Evolutionary conservation across 257 asterid species (phyloP).

Genomic region (Petunia secreta): DNA sequence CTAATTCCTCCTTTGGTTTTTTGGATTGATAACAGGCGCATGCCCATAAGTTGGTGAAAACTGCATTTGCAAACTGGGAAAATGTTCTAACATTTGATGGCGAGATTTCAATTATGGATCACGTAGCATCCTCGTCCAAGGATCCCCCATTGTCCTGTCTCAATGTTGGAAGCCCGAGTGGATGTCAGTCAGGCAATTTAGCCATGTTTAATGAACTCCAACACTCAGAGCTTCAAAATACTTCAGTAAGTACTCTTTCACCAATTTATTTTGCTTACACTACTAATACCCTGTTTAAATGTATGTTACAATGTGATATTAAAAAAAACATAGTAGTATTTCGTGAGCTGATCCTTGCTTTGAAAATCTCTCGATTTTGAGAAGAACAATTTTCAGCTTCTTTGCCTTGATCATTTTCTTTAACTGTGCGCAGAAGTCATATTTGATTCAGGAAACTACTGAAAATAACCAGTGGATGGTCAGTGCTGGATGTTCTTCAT

Average conservation of each 20-base stretch:
- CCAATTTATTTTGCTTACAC: not conserved
- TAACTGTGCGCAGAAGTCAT: not conserved
- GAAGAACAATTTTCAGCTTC: not conserved
- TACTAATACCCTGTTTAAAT: not conserved
- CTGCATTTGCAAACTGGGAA: constrained; percentile 23
- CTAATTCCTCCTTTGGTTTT: too few species aligned
- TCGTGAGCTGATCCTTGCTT: not conserved
- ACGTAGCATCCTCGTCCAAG: not conserved
- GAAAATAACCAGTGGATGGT: not conserved
- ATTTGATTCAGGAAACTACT: not conserved
- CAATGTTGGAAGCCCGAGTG: too few species aligned
- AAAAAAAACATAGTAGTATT: too few species aligned
- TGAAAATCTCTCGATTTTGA: not conserved
- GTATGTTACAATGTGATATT: not conserved
- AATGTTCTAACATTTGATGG: not conserved
- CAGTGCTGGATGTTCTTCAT: not conserved
- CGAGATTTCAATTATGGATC: not conserved
- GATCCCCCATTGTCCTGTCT: too few species aligned
- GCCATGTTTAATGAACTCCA: not conserved
- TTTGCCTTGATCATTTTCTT: not conserved
- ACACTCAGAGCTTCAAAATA: not conserved
- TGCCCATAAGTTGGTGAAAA: not conserved
- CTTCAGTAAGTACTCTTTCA: not conserved
- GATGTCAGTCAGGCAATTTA: too few species aligned
- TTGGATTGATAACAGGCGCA: too few species aligned